A percentile compares a stretch with the other conserved stretches of the same genome.
Conservation (phyloP, 2,329 filamentous ascomycete genomes). For the Apiospora arundinis region DNA sequence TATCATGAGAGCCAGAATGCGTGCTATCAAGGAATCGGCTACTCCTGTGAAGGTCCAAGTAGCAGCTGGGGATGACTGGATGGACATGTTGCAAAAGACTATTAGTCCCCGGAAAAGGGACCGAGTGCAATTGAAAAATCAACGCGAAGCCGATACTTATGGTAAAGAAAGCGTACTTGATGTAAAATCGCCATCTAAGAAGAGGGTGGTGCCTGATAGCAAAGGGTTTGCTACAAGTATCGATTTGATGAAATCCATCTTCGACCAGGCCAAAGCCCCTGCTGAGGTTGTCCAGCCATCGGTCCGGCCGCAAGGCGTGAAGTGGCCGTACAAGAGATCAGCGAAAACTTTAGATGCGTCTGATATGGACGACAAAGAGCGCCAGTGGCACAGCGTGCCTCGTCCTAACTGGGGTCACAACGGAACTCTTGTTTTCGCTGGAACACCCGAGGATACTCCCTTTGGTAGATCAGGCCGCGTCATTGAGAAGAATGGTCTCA, state of each 20-base stretch:
- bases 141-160: constrained; percentile 67
- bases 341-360: constrained; percentile 66
- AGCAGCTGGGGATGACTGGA: constrained; percentile 83
- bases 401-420: constrained; percentile 82
- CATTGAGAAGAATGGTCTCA: constrained; percentile 52
- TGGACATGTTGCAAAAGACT: constrained; percentile 90
- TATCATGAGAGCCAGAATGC: constrained; percentile 68
- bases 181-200: constrained; percentile 40
- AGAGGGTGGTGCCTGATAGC: constrained; percentile 50
- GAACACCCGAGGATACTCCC: constrained; percentile 44
- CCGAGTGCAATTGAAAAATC: constrained; percentile 70
- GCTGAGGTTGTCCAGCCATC: constrained; percentile 59
- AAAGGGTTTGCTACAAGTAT: constrained; percentile 85
- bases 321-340: constrained; percentile 92
- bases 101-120: constrained; percentile 94
- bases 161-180: constrained; percentile 42
- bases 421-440: constrained; percentile 73
- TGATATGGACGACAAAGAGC: constrained; percentile 68
- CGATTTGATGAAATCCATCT: constrained; percentile 95
- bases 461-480: constrained; percentile 39
- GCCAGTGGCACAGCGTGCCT: constrained; percentile 73
- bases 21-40: constrained; percentile 65
- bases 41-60: constrained; percentile 67
- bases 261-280: constrained; percentile 72
- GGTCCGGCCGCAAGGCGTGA: constrained; percentile 66